Base-by-base conservation (phyloP, 73 alveolate genomes). In the Symbiodinium pilosum region DNA sequence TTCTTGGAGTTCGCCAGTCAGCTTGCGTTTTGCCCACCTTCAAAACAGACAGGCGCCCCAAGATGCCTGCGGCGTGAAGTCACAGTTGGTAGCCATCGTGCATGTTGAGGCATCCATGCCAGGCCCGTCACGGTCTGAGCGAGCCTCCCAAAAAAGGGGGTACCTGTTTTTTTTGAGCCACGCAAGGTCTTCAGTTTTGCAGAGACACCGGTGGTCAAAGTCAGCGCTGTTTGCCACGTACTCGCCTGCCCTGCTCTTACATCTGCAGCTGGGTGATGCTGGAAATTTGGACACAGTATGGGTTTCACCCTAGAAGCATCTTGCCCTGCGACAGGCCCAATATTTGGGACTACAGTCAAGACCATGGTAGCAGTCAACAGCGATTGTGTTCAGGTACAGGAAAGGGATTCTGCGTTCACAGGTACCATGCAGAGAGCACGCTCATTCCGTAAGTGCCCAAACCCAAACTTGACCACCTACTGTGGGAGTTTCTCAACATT, bases 141-240 rank as follows among this genome's bases (percentile, higher is more conserved):
- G 30, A n/a, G n/a, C 81, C 38, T 64, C 34, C 30, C 39, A 5
- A 64, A 64, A 38, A 24, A 14, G 81, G 9, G 24, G 20, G 18
- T 9, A 28, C 75, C 26, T 16, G 14, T 47, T 47, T 6, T 47
- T 47, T 11, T 64, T 64, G 38, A 24, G 38, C 40, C 38, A 2
- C 11, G 30, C 30, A 7, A 64, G 81, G 81, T 64, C 81, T 28
- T 26, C 41, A 64, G 38, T 38, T 88, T 54, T 88, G 86, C 95
- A 24, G 51, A 40, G 69, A 34, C 43, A 52, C 28, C 86, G 68
- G 43, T 16, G 95, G 85, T 36, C 47, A 43, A 40, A 56, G 95
- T n/a, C 77, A 32, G 87, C 89, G n/a, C 32, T 43, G 88, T 71
- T 71, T 68, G 97, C 97, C 88, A 43, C 97, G 30, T 91, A 91